Conservation (phyloP, 140 eudicot genomes). For the Senecio squalidus region DNA sequence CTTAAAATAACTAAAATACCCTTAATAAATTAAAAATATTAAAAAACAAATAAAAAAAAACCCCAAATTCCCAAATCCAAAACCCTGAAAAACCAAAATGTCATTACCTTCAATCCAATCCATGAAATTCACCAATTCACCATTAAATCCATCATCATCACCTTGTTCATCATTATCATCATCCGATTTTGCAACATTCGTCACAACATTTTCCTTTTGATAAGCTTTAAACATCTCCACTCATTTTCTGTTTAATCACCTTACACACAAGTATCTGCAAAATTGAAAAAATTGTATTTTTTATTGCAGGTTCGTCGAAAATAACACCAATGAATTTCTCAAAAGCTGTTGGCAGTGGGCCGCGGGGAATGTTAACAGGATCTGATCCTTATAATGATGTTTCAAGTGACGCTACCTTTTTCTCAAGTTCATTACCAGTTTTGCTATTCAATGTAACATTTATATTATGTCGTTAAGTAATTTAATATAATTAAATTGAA, state of each 20-base stretch:
- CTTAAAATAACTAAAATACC: too few relatives aligned
- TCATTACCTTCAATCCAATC: too few relatives aligned
- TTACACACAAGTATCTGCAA: too few relatives aligned
- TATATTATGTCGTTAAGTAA: constrained; percentile 15
- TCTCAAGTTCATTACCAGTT: constrained; percentile 80
- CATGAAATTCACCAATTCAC: too few relatives aligned
- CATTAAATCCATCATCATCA: too few relatives aligned
- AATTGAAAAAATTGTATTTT: too few relatives aligned
- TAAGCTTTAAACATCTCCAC: constrained; percentile 16
- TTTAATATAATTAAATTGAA: constrained; percentile 3
- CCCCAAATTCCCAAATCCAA: too few relatives aligned
- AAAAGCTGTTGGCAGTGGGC: constrained; percentile 38
- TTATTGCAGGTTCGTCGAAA: constrained; percentile 34
- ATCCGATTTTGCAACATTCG: constrained; percentile 45
- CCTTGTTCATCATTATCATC: too few relatives aligned
- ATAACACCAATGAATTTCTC: constrained; percentile 32
- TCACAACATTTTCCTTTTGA: constrained; percentile 32
- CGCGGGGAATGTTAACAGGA: constrained; percentile 29
- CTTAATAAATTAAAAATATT: too few relatives aligned
- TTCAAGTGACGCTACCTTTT: constrained; percentile 54
- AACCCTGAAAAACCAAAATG: too few relatives aligned
- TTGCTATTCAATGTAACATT: constrained; percentile 65
- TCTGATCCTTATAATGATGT: constrained; percentile 37
- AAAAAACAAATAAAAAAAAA: too few relatives aligned
- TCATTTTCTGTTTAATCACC: neutral